Evolutionary conservation across 2,329 filamentous ascomycete genomes (phyloP), one percentile per base, ranked within the genome.

Genomic region (Alternaria triticimaculans): DNA sequence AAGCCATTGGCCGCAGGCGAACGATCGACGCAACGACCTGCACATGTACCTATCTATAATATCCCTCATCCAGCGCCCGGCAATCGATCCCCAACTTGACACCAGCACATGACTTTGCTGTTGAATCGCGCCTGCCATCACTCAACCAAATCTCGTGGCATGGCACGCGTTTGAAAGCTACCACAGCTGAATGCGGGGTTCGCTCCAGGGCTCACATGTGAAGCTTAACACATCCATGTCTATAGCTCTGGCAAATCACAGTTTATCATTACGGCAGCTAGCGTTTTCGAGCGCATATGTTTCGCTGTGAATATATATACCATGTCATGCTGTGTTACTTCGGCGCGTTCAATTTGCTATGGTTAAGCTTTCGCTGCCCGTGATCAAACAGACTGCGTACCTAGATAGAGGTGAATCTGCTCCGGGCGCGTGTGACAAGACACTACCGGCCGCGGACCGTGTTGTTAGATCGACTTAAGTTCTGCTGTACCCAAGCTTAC

Each of bases 361-460:
- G 33, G 45, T 53, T 48, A 48, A 15, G 49, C 49, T 43, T 26
- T 48, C 43, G 20, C 37, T 58, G 30, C 21, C 46, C 28, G 55
- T 55, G 46, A 43, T 48, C 41, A 37, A 54, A 50, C 50, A 55
- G 28, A 26, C 26, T 54, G 57, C 25, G 55, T 18, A 30, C 28
- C 28, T 30, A 12, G 11, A 15, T 10, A 41, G 20, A 21, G 44
- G 26, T 43, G 55, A 54, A 48, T 57, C 48, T 56, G 64, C 50
- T 46, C 56, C 53, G 44, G 50, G 44, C 9, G 44, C 14, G 62
- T 63, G 55, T 63, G 57, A 63, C 61, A 60, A 45, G 45, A 63
- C 33, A 58, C 63, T 72, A 60, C 68, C 71, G 71, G 71, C 71
- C 71, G 71, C 71, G 69, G 69, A 71, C 60, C 60, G 37, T 55